Conservation (phyloP, 257 asterid species). For the Solanum dulcamara region DNA sequence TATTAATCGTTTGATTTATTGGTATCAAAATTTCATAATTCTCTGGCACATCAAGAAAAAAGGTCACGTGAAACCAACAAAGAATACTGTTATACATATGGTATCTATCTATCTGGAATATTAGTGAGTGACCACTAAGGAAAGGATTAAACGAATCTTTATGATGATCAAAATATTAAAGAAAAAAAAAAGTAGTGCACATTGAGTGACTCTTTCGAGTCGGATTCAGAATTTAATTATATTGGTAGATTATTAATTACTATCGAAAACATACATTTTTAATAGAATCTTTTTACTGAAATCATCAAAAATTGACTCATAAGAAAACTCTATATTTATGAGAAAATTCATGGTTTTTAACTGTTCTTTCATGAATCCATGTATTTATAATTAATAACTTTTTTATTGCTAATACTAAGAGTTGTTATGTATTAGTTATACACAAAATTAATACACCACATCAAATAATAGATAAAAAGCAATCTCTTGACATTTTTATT, state of each 20-base stretch:
- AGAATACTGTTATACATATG: conserved; percentile 11
- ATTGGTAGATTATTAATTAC: not conserved
- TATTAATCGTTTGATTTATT: no score
- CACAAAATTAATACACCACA: not conserved
- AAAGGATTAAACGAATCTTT: not conserved
- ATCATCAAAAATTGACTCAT: not conserved
- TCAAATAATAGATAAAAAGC: not conserved
- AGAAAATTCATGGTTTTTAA: not conserved
- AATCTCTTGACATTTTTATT: not conserved
- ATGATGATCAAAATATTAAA: not conserved
- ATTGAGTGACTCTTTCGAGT: not conserved
- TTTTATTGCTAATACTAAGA: not conserved
- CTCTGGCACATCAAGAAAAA: not conserved
- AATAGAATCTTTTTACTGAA: not conserved
- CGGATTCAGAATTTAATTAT: not conserved
- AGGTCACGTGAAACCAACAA: conserved; percentile 40
- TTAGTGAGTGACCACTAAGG: conserved; percentile 3
- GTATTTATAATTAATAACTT: not conserved
- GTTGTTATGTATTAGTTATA: not conserved
- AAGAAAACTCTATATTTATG: not conserved
- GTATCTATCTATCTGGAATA: conserved; percentile 25
- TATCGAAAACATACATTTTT: not conserved
- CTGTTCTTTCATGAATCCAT: not conserved
- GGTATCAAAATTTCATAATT: not conserved
- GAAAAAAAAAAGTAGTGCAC: not conserved